Percentiles rank a stretch among this genome's conserved stretches.
phyloP scores from a whole-genome alignment of 768 basidiomycete genomes.

The Rhodotorula taiwanensis region DNA sequence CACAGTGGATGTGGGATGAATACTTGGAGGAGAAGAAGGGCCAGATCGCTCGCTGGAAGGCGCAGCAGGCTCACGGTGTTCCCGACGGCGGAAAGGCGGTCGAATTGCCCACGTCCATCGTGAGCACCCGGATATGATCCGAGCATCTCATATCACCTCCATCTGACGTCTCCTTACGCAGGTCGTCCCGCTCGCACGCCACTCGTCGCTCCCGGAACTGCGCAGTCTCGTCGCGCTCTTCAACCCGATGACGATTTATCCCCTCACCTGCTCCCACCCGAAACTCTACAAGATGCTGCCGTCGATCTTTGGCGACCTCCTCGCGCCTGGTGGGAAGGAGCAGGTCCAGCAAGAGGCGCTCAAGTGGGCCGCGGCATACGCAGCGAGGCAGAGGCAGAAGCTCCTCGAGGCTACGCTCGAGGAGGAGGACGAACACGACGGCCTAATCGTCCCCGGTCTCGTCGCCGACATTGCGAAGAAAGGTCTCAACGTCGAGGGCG shows the following conservation, averaged over 20 bases:
- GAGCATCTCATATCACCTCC: background rate
- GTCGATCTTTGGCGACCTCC: constrained; percentile 53
- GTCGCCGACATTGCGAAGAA: constrained; percentile 5
- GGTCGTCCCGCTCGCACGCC: constrained; percentile 77
- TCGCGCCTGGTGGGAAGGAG: constrained; percentile 47
- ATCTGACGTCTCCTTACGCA: constrained; percentile 41
- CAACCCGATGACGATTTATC: constrained; percentile 65
- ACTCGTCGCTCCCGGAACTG: constrained; percentile 81
- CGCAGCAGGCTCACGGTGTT: background rate
- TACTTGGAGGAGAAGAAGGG: constrained; percentile 50
- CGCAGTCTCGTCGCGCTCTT: constrained; percentile 73
- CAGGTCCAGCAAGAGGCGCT: constrained; percentile 40
- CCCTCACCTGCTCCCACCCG: constrained; percentile 59
- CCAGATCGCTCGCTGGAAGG: constrained; percentile 7
- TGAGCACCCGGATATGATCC: constrained; percentile 43
- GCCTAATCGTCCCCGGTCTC: background rate
- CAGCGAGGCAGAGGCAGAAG: constrained; percentile 1
- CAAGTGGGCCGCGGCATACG: background rate
- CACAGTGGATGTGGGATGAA: constrained; percentile 54
- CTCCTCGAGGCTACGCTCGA: background rate
- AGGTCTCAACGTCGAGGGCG: constrained; percentile 57
- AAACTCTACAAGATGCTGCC: constrained; percentile 51
- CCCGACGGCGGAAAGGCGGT: background rate
- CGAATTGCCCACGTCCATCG: constrained; percentile 57
- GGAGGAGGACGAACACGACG: background rate